Percentiles rank a stretch among this genome's conserved stretches.
Conservation (phyloP, 768 basidiomycete genomes). For the Leucocoprinus leucothites region DNA sequence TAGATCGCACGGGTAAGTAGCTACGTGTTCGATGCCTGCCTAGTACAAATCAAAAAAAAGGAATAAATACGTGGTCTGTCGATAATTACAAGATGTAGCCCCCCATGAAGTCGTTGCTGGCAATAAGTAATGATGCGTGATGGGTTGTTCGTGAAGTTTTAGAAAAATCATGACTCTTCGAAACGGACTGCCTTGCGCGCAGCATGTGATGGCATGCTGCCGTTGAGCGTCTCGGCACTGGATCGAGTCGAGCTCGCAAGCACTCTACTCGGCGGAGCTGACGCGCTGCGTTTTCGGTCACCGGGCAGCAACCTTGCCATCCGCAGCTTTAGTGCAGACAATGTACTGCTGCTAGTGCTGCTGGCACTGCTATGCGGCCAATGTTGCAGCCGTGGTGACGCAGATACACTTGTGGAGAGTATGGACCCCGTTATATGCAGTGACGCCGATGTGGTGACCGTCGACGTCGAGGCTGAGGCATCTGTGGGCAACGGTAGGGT, state of each 20-base stretch:
- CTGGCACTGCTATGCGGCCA: background rate
- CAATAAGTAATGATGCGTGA: too few species aligned
- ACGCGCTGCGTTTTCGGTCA: background rate
- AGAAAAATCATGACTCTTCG: too few species aligned
- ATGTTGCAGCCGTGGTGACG: background rate
- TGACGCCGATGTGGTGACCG: conserved; percentile 6
- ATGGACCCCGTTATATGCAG: background rate
- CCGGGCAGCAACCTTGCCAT: conserved; percentile 6
- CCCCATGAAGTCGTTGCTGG: too few species aligned
- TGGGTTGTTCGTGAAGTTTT: too few species aligned
- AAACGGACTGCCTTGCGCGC: conserved; percentile 7
- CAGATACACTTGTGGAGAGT: background rate
- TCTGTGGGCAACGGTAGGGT: conserved; percentile 31
- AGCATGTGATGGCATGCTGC: background rate
- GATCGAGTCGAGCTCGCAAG: background rate
- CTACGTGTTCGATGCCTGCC: too few species aligned
- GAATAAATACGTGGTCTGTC: background rate
- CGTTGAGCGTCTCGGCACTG: too few species aligned
- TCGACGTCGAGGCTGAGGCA: conserved; percentile 11
- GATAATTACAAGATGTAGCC: too few species aligned
- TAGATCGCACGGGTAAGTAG: too few species aligned
- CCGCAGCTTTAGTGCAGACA: conserved; percentile 1
- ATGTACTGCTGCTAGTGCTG: background rate
- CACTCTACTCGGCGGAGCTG: background rate
- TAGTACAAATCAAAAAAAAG: too few species aligned